Percentiles rank a stretch among this genome's conserved stretches.
Evolutionary conservation across 2,329 filamentous ascomycete species (phyloP).

Genomic region (Cyanodermella asteris): DNA sequence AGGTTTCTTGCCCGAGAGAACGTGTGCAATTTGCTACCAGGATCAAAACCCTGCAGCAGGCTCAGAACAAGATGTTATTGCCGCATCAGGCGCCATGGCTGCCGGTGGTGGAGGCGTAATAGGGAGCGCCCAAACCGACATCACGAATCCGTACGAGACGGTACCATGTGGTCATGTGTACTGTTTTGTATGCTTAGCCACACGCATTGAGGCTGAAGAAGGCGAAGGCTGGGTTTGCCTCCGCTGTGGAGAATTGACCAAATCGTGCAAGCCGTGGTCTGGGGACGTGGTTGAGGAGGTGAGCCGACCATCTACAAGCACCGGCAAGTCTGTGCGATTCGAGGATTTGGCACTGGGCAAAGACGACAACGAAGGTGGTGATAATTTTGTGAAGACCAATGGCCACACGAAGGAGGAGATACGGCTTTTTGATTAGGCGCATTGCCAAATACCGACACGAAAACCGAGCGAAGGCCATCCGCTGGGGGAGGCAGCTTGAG

Average conservation of each 20-base stretch:
- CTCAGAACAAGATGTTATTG: conserved; percentile 55
- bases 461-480: too few species aligned
- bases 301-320: too few species aligned
- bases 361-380: too few species aligned
- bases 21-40: conserved; percentile 90
- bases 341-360: too few species aligned
- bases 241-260: conserved; percentile 63
- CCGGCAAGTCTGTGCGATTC: too few species aligned
- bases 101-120: conserved; percentile 62
- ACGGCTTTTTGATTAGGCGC: too few species aligned
- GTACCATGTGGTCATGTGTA: conserved; percentile 80
- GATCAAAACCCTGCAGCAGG: conserved; percentile 59
- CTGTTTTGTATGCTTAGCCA: conserved; percentile 88
- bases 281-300: conserved; percentile 61
- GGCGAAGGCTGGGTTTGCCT: conserved; percentile 87
- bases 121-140: conserved; percentile 73
- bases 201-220: conserved; percentile 73
- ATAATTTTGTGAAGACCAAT: too few species aligned
- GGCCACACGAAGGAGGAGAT: too few species aligned
- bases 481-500: too few species aligned
- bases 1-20: conserved; percentile 71
- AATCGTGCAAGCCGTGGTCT: conserved; percentile 73
- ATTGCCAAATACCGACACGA: too few species aligned
- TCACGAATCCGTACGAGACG: conserved; percentile 89
- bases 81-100: conserved; percentile 37